Evolutionary conservation across 352 stramenopile genomes (phyloP).

Genomic region (Peronospora destructor): DNA sequence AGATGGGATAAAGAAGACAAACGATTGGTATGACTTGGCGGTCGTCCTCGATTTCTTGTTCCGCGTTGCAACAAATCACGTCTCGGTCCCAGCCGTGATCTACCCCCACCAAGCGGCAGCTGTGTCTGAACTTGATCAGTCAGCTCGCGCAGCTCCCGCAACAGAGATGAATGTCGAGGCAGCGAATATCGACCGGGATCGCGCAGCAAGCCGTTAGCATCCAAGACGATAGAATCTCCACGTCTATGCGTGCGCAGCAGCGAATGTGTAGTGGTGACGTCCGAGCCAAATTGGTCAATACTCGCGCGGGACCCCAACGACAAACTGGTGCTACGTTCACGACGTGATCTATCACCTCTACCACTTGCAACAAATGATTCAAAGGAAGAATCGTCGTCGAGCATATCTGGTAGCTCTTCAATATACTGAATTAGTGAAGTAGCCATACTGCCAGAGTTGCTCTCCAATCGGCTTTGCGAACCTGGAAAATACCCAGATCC

Average conservation of each 20-base stretch:
- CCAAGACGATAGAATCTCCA: slow-evolving; percentile 28
- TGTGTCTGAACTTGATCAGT: slow-evolving; percentile 75
- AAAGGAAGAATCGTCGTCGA: slow-evolving; percentile 50
- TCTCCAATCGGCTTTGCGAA: slow-evolving; percentile 11
- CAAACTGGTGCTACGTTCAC: slow-evolving; percentile 18
- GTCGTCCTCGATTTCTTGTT: slow-evolving; percentile 36
- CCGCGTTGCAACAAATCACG: slow-evolving; percentile 43
- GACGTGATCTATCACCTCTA: slow-evolving; percentile 30
- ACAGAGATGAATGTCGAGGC: slow-evolving; percentile 58
- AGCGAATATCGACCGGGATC: slow-evolving; percentile 34
- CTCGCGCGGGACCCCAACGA: no score
- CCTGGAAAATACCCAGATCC: slow-evolving; percentile 5
- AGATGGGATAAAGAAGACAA: slow-evolving; percentile 69
- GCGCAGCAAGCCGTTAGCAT: slow-evolving; percentile 25
- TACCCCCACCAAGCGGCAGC: slow-evolving; percentile 27
- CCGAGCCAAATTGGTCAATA: slow-evolving; percentile 10
- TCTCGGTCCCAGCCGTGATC: slow-evolving; percentile 29
- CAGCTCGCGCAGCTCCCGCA: slow-evolving; percentile 68
- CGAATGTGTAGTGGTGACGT: slow-evolving; percentile 27
- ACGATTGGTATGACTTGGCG: slow-evolving; percentile 53
- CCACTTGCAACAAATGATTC: slow-evolving; percentile 44
- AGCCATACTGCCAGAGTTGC: slow-evolving; percentile 15
- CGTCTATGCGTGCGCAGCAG: slow-evolving; percentile 36
- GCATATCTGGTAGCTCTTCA: slow-evolving; percentile 47
- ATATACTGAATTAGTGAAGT: slow-evolving; percentile 50